Evolutionary conservation across 805 yeast species (phyloP).

Genomic region (Schizosaccharomyces pombe): ASM294v3 CU329670.1:1029501-1030000

Average conservation of each 20-base stretch:
- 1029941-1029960: too few relatives aligned
- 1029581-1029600: constrained; percentile 39
- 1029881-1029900: too few relatives aligned
- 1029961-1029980: too few relatives aligned
- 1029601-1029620: constrained; percentile 28
- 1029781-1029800: not conserved
- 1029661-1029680: constrained; percentile 35
- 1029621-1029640: constrained; percentile 30
- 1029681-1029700: constrained; percentile 34
- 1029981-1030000: too few relatives aligned
- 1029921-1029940: too few relatives aligned
- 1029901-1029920: too few relatives aligned
- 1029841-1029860: too few relatives aligned
- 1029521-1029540: constrained; percentile 31
- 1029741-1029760: constrained; percentile 33
- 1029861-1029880: too few relatives aligned
- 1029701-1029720: constrained; percentile 40
- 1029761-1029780: constrained; percentile 35
- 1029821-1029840: too few relatives aligned
- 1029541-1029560: constrained; percentile 28
- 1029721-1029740: constrained; percentile 33
- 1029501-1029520: constrained; percentile 49
- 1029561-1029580: constrained; percentile 31
- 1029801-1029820: too few relatives aligned
- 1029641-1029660: constrained; percentile 42